Conservation (phyloP, 78 protist genomes). For the Polysphondylium violaceum region DNA sequence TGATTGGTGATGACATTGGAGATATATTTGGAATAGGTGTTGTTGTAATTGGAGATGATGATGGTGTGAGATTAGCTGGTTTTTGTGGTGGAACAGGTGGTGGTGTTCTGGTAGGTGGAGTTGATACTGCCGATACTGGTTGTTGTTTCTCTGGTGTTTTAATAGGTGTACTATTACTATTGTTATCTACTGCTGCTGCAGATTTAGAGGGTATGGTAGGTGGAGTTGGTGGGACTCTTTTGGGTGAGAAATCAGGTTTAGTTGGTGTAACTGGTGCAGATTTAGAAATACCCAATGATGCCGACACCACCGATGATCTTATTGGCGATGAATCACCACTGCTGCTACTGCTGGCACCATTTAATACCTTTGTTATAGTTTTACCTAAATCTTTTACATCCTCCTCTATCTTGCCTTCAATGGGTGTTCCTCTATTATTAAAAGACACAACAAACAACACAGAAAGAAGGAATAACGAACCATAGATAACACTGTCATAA, state of each 20-base stretch:
- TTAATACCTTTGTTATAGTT: not conserved
- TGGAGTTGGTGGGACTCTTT: slow-evolving; percentile 17
- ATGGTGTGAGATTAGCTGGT: not conserved
- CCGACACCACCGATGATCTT: not conserved
- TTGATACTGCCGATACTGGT: not conserved
- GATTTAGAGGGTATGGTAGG: slow-evolving; percentile 17
- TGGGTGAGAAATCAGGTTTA: not conserved
- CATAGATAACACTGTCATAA: slow-evolving; percentile 13
- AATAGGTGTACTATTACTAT: not conserved
- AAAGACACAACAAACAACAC: slow-evolving; percentile 3
- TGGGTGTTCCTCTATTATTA: not conserved
- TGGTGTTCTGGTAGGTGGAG: not conserved
- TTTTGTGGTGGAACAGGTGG: slow-evolving; percentile 36
- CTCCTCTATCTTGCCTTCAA: not conserved
- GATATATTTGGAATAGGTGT: not conserved
- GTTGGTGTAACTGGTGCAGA: not conserved
- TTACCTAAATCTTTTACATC: not conserved
- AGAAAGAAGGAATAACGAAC: not conserved
- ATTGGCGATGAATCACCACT: not conserved
- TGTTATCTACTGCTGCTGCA: not conserved
- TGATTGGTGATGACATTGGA: not conserved
- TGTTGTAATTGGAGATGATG: slow-evolving; percentile 5
- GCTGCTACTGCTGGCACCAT: not conserved
- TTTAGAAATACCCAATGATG: not conserved
- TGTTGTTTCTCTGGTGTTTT: not conserved